phyloP scores from a whole-genome alignment of 2,329 filamentous ascomycete species.

The Colletotrichum godetiae region DNA sequence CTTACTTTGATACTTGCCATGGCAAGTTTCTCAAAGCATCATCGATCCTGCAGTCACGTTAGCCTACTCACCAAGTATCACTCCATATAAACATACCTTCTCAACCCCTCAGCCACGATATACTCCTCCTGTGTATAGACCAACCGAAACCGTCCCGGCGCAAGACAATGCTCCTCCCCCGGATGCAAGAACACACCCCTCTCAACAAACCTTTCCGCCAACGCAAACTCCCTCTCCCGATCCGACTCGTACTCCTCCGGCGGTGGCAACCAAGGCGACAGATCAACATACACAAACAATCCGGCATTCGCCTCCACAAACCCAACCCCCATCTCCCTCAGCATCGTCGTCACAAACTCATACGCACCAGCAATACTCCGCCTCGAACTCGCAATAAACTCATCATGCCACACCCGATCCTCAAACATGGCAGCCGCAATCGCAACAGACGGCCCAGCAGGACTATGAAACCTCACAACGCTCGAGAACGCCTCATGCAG shows the following conservation, averaged over 20 bases:
- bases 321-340: slow-evolving; percentile 54
- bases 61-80: neutral
- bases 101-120: slow-evolving; percentile 50
- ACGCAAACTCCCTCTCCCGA: slow-evolving; percentile 53
- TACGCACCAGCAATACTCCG: slow-evolving; percentile 53
- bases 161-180: slow-evolving; percentile 56
- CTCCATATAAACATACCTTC: slow-evolving; percentile 40
- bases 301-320: slow-evolving; percentile 65
- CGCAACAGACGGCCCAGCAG: slow-evolving; percentile 56
- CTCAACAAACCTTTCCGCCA: slow-evolving; percentile 56
- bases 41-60: neutral
- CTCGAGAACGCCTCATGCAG: slow-evolving; percentile 49
- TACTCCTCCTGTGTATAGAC: slow-evolving; percentile 58
- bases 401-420: slow-evolving; percentile 55
- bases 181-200: slow-evolving; percentile 63
- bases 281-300: slow-evolving; percentile 67
- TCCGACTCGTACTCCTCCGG: slow-evolving; percentile 40
- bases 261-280: slow-evolving; percentile 55
- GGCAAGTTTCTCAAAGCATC: neutral
- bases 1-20: neutral
- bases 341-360: slow-evolving; percentile 47
- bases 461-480: slow-evolving; percentile 58
- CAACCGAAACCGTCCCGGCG: slow-evolving; percentile 64
- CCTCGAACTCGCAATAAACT: slow-evolving; percentile 55
- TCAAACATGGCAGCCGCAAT: slow-evolving; percentile 58